Evolutionary conservation across 768 basidiomycete species (phyloP).

Genomic region (Cystobasidium ongulense): DNA sequence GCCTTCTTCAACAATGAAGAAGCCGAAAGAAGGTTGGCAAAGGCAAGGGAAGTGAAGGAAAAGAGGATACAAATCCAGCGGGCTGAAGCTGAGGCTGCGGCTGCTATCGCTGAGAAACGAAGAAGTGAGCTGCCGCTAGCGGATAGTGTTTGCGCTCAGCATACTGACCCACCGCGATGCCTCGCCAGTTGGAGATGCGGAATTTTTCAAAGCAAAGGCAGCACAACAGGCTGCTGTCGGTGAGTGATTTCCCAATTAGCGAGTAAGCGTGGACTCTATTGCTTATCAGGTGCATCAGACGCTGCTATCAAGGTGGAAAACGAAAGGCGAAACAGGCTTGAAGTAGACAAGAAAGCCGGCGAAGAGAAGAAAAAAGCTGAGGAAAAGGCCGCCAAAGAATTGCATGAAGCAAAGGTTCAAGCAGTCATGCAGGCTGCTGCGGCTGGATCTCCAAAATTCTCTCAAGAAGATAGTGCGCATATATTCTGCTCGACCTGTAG

Average conservation of each 20-base stretch:
- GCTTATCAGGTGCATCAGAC: not conserved
- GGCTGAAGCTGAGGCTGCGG: not conserved
- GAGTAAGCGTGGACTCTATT: not conserved
- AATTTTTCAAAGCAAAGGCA: not conserved
- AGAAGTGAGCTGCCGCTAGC: not conserved
- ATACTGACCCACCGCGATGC: not conserved
- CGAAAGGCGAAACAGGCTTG: not conserved
- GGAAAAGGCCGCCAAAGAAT: not conserved
- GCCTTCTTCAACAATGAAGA: not conserved
- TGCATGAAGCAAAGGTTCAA: not conserved
- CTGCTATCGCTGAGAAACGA: not conserved
- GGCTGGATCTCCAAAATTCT: not conserved
- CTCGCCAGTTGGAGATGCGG: not conserved
- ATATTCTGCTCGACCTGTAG: not conserved
- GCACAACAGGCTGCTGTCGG: not conserved
- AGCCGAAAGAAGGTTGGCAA: not conserved
- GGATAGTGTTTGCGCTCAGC: not conserved
- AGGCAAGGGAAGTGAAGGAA: not conserved
- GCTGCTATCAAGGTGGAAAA: not conserved
- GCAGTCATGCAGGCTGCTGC: constrained; percentile 4
- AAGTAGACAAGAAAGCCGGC: not conserved
- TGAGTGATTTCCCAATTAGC: not conserved
- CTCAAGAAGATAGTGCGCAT: not conserved
- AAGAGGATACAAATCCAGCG: not conserved
- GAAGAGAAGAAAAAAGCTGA: not conserved